Base-by-base conservation (phyloP, 805 yeast species). In the Kuraishia floccosa region DNA sequence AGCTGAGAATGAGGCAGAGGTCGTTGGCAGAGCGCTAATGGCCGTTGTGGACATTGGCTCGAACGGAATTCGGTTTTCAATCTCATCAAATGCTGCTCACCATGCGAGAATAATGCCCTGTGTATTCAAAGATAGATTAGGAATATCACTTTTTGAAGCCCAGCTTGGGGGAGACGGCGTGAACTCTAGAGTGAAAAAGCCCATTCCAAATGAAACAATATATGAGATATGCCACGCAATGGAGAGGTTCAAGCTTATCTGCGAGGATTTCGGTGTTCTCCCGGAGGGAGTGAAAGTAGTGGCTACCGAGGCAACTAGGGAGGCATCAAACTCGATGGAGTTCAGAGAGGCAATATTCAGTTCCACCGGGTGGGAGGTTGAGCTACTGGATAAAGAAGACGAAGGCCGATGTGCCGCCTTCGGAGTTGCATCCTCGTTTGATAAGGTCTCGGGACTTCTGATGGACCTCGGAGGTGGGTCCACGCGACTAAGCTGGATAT, bases 21-120 rank as follows among this genome's bases (percentile, higher is more conserved):
- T 72, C 3, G 75, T 72, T 7, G 75, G 73, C 2, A 55, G 76
- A 40, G 68, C 75, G 5, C 46, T 73, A 21, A 63, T 69, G 12
- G 85, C 78, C 6, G 71, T 80, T 28, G 85, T 78, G 3, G 87
- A 81, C 48, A 76, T 81, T 14, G 89, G 87, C 6, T 75, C 87
- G 13, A 76, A 77, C 45, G 87, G 84, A 24, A 67, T 80, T 28
- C 57, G 87, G 31, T 77, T 81, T 45, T 71, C 82, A 25, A 77
- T 80, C 25, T 72, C 84, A 12, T 76, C 85, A 2, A 63, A 70
- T 30, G 77, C 80, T 3, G 60, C 78, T 1, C 76, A 69, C 37
- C 81, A 76, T 48, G 83, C 84, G 1, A 62, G 91, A 37, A 74
- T 76, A 4, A 70, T 81, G 69, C 89, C 91, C 1, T 76, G 84